Percentiles rank a stretch among this genome's conserved stretches.
Conservation (phyloP, 257 asterid species). For the Capsicum chinense region DNA sequence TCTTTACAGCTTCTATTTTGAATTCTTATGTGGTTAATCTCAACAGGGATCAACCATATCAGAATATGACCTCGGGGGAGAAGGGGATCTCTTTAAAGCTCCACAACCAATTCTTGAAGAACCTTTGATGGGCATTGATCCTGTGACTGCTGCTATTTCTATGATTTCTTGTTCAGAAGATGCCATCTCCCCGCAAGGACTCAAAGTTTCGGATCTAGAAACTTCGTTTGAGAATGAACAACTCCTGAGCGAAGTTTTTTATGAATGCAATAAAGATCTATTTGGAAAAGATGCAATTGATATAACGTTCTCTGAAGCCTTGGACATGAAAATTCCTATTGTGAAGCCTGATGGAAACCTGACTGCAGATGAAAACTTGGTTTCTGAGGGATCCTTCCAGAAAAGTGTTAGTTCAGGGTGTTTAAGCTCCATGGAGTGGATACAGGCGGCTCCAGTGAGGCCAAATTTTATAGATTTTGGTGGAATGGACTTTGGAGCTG, state of each 20-base stretch:
- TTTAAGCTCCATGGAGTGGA: constrained; percentile 62
- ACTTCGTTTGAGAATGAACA: constrained; percentile 71
- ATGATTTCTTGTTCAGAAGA: constrained; percentile 90
- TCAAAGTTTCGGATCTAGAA: constrained; percentile 69
- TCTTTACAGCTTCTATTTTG: constrained; percentile 16
- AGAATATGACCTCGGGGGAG: constrained; percentile 84
- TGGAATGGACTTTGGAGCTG: constrained; percentile 67
- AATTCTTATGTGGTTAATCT: constrained; percentile 47
- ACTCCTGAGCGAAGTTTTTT: constrained; percentile 77
- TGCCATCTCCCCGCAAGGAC: constrained; percentile 60
- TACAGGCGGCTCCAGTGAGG: constrained; percentile 53
- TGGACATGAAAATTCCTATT: constrained; percentile 53
- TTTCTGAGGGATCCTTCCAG: constrained; percentile 53
- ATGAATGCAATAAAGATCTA: constrained; percentile 87
- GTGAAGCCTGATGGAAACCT: constrained; percentile 42
- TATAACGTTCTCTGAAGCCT: constrained; percentile 58
- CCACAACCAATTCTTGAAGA: constrained; percentile 73
- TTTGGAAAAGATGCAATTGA: constrained; percentile 82
- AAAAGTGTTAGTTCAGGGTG: constrained; percentile 70
- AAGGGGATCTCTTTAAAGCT: constrained; percentile 87
- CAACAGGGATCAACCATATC: constrained; percentile 49
- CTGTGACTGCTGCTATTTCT: constrained; percentile 75
- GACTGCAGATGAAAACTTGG: constrained; percentile 45
- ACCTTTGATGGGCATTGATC: constrained; percentile 70
- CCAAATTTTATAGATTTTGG: constrained; percentile 83